Conservation (phyloP, 2,329 filamentous ascomycete species). For the Fusarium setosum region DNA sequence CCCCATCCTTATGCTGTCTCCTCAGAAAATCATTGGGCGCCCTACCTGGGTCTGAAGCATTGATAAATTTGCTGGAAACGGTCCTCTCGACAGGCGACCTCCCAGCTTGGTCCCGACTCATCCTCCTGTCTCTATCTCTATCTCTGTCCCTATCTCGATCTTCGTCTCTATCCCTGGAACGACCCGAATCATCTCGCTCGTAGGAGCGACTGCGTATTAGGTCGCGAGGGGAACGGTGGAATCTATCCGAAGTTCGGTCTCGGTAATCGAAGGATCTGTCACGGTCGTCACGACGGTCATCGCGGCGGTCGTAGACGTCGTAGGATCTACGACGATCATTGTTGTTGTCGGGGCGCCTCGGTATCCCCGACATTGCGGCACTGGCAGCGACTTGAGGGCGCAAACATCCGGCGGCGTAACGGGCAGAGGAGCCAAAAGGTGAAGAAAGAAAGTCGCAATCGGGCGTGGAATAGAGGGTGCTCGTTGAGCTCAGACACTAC, state of each 20-base stretch:
- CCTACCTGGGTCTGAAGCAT: constrained; percentile 30
- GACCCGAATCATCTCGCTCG: constrained; percentile 15
- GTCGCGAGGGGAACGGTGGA: constrained; percentile 9
- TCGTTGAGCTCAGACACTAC: not conserved
- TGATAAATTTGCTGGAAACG: constrained; percentile 6
- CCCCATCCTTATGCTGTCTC: not conserved
- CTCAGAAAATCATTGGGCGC: not conserved
- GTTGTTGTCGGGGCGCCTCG: constrained; percentile 14
- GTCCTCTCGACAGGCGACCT: constrained; percentile 7
- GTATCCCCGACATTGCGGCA: constrained; percentile 35
- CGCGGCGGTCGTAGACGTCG: constrained; percentile 18
- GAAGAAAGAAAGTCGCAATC: not conserved
- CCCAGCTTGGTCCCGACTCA: not conserved
- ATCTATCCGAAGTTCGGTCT: constrained; percentile 20
- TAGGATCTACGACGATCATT: constrained; percentile 1
- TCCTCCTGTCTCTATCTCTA: not conserved
- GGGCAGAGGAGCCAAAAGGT: not conserved
- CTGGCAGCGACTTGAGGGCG: constrained; percentile 8
- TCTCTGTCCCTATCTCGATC: constrained; percentile 8
- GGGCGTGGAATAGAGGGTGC: not conserved
- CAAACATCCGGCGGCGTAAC: constrained; percentile 26
- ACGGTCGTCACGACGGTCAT: constrained; percentile 19
- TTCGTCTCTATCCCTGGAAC: constrained; percentile 12
- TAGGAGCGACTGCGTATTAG: constrained; percentile 15
- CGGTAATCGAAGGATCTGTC: constrained; percentile 17